These are phyloP conservation scores for Rhizomucor miehei DNA, from an alignment of 371 early-diverging fungal species.

Conservation along the genomic window DNA sequence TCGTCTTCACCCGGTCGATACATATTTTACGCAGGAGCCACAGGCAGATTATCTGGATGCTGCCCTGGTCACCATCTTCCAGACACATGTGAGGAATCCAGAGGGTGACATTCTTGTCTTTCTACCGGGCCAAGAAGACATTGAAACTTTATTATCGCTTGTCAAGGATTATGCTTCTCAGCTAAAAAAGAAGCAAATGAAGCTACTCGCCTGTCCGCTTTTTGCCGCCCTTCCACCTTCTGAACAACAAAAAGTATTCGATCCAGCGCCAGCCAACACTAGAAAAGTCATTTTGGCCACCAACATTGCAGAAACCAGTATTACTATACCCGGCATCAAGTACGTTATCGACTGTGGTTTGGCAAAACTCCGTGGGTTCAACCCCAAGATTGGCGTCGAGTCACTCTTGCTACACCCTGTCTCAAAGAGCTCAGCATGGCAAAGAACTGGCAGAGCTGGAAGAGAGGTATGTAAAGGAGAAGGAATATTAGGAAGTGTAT, in stretches of 20 bases:
- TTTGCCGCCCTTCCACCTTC: constrained; percentile 94
- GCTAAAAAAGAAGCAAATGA: constrained; percentile 39
- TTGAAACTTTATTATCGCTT: constrained; percentile 83
- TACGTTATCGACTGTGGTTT: constrained; percentile 99
- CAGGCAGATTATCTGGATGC: constrained; percentile 92
- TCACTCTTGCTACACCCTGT: constrained; percentile 85
- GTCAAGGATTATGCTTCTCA: constrained; percentile 62
- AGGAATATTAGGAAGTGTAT: constrained; percentile 4
- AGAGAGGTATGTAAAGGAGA: constrained; percentile 83
- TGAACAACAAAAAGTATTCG: constrained; percentile 91
- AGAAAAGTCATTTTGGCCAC: constrained; percentile 95
- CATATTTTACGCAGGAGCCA: constrained; percentile 72
- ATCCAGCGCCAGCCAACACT: constrained; percentile 79
- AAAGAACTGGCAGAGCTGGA: constrained; percentile 97
- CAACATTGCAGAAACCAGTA: constrained; percentile 98
- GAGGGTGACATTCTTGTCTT: constrained; percentile 93
- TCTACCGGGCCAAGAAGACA: constrained; percentile 89
- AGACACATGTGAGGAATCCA: constrained; percentile 85
- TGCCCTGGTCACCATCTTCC: constrained; percentile 80
- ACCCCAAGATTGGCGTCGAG: constrained; percentile 92
- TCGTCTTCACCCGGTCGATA: constrained; percentile 85
- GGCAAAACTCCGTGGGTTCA: constrained; percentile 95
- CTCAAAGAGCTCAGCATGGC: constrained; percentile 93
- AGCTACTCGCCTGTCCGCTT: constrained; percentile 67
- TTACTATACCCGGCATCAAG: constrained; percentile 97